Conservation (phyloP, 192 early-diverging fungal species). For the Lobulomyces angularis region DNA sequence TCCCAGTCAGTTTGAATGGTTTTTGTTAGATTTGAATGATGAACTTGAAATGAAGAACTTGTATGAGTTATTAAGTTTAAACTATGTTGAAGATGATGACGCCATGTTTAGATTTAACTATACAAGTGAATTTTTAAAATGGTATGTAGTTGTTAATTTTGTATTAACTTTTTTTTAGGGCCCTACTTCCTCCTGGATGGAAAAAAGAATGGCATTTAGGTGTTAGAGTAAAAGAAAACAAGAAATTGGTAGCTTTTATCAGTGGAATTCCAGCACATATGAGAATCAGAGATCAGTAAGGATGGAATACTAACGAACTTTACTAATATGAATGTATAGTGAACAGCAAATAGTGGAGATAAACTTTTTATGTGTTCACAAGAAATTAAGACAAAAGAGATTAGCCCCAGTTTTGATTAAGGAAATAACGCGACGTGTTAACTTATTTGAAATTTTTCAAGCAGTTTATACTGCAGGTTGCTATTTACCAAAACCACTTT, state of each 20-base stretch:
- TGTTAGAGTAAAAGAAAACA: slow-evolving; percentile 65
- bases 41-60: slow-evolving; percentile 59
- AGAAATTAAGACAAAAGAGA: slow-evolving; percentile 86
- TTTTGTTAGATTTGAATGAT: slow-evolving; percentile 61
- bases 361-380: slow-evolving; percentile 96
- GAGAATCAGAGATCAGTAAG: slow-evolving; percentile 56
- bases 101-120: slow-evolving; percentile 96
- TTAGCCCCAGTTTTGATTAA: slow-evolving; percentile 92
- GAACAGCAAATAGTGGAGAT: slow-evolving; percentile 77
- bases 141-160: slow-evolving; percentile 33
- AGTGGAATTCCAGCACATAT: slow-evolving; percentile 81
- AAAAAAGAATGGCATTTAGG: slow-evolving; percentile 82
- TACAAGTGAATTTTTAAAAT: slow-evolving; percentile 79
- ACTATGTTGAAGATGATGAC: slow-evolving; percentile 97
- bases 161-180: slow-evolving; percentile 32
- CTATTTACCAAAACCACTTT: slow-evolving; percentile 77
- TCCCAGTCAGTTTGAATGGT: slow-evolving; percentile 87
- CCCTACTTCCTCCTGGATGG: slow-evolving; percentile 86
- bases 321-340: slow-evolving; percentile 3
- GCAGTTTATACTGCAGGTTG: slow-evolving; percentile 93
- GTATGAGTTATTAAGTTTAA: slow-evolving; percentile 75
- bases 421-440: slow-evolving; percentile 88
- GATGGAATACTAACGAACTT: background rate
- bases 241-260: slow-evolving; percentile 90
- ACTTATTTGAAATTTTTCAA: slow-evolving; percentile 90